Conservation (phyloP, 306 rosid species). For the Morella rubra region DNA sequence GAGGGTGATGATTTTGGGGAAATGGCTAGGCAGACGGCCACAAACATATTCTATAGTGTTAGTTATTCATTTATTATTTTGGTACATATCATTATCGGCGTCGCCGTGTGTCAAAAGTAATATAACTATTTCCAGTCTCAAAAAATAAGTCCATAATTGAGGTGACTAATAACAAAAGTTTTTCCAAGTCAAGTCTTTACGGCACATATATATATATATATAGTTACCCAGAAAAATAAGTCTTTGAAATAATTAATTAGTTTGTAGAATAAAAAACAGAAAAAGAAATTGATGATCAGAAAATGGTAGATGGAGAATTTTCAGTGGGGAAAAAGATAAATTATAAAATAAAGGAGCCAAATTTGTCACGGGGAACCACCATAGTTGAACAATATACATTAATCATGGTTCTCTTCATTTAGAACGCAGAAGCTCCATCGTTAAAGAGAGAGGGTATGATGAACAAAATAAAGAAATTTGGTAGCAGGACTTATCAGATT, state of each 20-base stretch:
- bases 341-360: background rate
- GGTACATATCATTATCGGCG: conserved; percentile 29
- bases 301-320: conserved; percentile 28
- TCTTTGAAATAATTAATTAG: background rate
- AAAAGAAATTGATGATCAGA: conserved; percentile 14
- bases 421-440: too few relatives aligned
- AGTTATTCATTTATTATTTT: background rate
- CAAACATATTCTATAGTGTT: conserved; percentile 16
- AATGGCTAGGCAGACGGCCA: conserved; percentile 28
- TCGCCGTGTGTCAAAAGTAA: conserved; percentile 50
- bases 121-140: conserved; percentile 16
- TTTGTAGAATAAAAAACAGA: background rate
- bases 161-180: conserved; percentile 29
- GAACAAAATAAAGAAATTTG: too few relatives aligned
- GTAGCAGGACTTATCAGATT: too few relatives aligned
- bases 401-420: too few relatives aligned
- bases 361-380: too few relatives aligned
- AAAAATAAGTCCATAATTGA: conserved; percentile 21
- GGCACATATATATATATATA: too few relatives aligned
- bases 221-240: background rate
- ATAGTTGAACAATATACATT: too few relatives aligned
- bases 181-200: background rate
- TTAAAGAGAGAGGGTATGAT: too few relatives aligned
- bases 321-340: background rate
- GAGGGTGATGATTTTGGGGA: background rate